Base-by-base conservation (phyloP, 2,329 filamentous ascomycete species). In the Xenoacremonium recifei region DNA sequence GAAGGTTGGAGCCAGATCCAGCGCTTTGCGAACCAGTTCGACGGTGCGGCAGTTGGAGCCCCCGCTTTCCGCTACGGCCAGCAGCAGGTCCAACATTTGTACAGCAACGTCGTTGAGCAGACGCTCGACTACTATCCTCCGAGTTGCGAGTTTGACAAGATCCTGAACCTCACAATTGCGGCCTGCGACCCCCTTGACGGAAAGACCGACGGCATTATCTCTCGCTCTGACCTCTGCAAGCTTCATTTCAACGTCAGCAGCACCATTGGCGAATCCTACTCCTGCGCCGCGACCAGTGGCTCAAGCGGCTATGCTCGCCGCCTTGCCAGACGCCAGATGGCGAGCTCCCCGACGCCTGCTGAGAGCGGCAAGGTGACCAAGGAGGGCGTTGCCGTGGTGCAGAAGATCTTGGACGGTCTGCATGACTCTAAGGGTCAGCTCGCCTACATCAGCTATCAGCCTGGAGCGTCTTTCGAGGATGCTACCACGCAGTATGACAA, bases 1-100 rank as follows among this genome's bases (percentile, higher is more conserved):
- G 69, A 75, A 49, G 72, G 65, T 12, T 70, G 64, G 65, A 69
- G 65, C 42, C 74, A 77, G 55, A 62, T 75, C 2, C 75, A 79
- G 54, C 69, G 73, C 13, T 78, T 67, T 50, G 70, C 69, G 7
- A 66, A 71, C 41, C 50, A 74, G 51, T 72, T 70, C 42, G 71
- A 76, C 45, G 71, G 73, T 20, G 64, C 65, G 2, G 62, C 69
- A 3, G 63, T 67, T n/a, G 71, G 71, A 6, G 72, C 71, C 1
- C 73, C 73, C n/a, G 73, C 72, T 1, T 67, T 75, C 49, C 65
- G 71, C 12, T 69, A 65, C 29, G 62, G 63, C 6, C 66, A 70
- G 40, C 72, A 71, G 54, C 71, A 75, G 51, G 64, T 69, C 31
- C 64, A 69, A 36, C 71, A 73, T 44, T 46, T 73, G 3, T 62